These are phyloP conservation scores for Corymbia calophylla DNA, from an alignment of 441 rosid species.

Conservation along the genomic window DNA sequence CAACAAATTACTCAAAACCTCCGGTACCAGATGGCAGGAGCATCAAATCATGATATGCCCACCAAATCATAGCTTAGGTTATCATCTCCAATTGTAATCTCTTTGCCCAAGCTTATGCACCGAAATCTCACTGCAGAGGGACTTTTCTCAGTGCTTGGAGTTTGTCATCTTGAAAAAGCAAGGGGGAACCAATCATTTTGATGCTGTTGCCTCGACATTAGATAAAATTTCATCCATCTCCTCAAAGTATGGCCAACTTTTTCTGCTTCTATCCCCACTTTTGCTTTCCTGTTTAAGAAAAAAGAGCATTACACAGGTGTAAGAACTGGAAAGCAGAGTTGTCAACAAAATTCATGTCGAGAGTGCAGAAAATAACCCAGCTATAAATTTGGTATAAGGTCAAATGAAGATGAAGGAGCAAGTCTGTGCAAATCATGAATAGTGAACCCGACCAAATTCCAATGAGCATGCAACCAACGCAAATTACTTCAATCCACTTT, in stretches of 20 bases:
- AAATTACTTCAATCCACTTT: not conserved
- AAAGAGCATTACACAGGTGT: not conserved
- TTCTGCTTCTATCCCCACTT: constrained; percentile 25
- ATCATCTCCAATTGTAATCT: not conserved
- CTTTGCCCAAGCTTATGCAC: not conserved
- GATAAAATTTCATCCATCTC: constrained; percentile 60
- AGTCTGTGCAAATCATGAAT: not conserved
- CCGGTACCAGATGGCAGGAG: not conserved
- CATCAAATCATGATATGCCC: not conserved
- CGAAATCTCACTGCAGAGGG: not conserved
- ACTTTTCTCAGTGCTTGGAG: not conserved
- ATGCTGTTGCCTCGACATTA: constrained; percentile 25
- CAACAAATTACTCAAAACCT: not conserved
- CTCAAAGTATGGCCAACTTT: constrained; percentile 69
- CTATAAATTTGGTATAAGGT: not conserved
- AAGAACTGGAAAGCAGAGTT: not conserved
- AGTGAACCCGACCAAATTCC: not conserved
- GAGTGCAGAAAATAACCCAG: not conserved
- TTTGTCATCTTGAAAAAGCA: not conserved
- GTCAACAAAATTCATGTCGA: not conserved
- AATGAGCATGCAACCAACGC: not conserved
- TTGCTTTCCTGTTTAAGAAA: constrained; percentile 47
- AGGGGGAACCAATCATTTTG: constrained; percentile 16
- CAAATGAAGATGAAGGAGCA: not conserved
- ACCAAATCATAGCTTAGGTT: not conserved